A percentile compares a stretch with the other conserved stretches of the same genome.
Evolutionary conservation across 2,329 filamentous ascomycete species (phyloP).

Genomic region (Colletotrichum tropicicola): DNA sequence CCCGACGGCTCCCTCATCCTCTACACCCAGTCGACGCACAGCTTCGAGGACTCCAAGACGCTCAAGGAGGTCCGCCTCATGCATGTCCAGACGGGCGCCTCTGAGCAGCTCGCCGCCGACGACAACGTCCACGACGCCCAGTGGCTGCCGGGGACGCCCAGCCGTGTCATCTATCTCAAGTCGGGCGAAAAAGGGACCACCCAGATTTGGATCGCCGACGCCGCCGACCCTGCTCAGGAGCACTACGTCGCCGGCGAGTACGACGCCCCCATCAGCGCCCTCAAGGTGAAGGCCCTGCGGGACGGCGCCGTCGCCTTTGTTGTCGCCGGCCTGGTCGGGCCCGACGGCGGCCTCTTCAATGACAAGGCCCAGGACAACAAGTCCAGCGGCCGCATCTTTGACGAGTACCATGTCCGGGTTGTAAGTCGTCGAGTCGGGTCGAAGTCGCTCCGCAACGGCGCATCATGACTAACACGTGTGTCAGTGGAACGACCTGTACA

Average conservation of each 20-base stretch:
- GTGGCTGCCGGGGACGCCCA: constrained; percentile 45
- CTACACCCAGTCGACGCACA: constrained; percentile 49
- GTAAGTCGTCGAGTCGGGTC: constrained; percentile 38
- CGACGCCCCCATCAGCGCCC: constrained; percentile 39
- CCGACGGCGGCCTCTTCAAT: constrained; percentile 43
- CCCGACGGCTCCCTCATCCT: constrained; percentile 50
- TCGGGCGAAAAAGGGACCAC: constrained; percentile 40
- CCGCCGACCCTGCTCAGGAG: constrained; percentile 31
- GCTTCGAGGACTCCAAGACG: constrained; percentile 41
- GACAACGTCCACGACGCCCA: constrained; percentile 41
- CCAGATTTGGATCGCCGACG: constrained; percentile 40
- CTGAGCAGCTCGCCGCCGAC: constrained; percentile 36
- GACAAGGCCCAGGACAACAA: constrained; percentile 35
- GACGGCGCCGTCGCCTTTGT: constrained; percentile 46
- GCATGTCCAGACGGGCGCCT: constrained; percentile 40
- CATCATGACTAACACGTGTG: not conserved
- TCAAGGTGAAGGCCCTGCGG: constrained; percentile 44
- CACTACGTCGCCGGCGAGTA: constrained; percentile 40
- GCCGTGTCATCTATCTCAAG: constrained; percentile 44
- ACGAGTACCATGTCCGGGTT: constrained; percentile 41
- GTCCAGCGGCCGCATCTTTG: constrained; percentile 44
- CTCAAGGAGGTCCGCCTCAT: constrained; percentile 44
- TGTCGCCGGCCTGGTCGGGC: constrained; percentile 42
- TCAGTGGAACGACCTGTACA: constrained; percentile 43
- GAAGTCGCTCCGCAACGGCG: not conserved